Evolutionary conservation across 305 asterid species (phyloP), one percentile per base, ranked within the genome.

Genomic region (Fraxinus paxiana): DNA sequence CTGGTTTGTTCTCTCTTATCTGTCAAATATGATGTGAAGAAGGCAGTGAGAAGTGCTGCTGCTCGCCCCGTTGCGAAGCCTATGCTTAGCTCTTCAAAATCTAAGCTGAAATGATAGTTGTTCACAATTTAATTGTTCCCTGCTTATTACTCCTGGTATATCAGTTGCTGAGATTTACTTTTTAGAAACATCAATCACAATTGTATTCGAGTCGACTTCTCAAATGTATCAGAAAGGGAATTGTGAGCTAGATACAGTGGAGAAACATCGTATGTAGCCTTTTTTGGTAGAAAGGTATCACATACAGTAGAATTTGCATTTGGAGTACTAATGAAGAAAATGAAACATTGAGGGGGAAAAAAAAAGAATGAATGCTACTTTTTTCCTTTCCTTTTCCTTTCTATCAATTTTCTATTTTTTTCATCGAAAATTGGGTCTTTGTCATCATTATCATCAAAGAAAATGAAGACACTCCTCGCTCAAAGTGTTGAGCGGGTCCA

Each of bases 1-100:
- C 80, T 94, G 85, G 83, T 90, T 28, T 90, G 96, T 77, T 90
- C 98, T 63, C 85, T 96, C 87, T 79, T 92, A 71, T 94, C 98
- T 0, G 98, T 94, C 8, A 96, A 90, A 84, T 94, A 94, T 43
- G 91, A 96, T 78, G 89, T 87, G 73, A 65, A 65, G 73, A 65
- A 65, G 8, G 77, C 77, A 13, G 73, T 65, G 73, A 84, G 85
- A 82, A 85, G 85, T 69, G 81, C 89, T 72, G 85, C 89, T 2
- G 77, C 90, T 82, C 91, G 88, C 18, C 34, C 73, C 0, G 20
- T 65, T 28, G 73, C 73, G 26, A 65, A 65, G 73, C 18, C 37
- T 10, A 65, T 65, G 73, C 73, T 28, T 37, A 65, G 73, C 73
- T 65, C 73, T 65, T 65, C 73, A 24, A 65, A 65, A 65, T 65